Base-by-base conservation (phyloP, 352 stramenopile genomes). In the Globisporangium irregulare region DNA sequence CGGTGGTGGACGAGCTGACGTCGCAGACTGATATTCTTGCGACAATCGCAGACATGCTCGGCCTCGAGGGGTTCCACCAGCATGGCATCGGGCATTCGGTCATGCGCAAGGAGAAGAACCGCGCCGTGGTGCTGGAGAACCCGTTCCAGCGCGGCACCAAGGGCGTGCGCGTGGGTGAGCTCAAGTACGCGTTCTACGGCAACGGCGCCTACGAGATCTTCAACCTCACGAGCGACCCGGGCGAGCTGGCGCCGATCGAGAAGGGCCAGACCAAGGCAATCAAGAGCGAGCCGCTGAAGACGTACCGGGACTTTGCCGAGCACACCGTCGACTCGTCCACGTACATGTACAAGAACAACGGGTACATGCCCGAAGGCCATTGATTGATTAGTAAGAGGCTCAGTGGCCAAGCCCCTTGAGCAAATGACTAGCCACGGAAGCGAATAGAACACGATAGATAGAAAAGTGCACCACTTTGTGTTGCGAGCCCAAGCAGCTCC, bases 1-100 rank as follows among this genome's bases (percentile, higher is more conserved):
- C 41, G 6, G 61, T 73, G 5, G 79, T 91, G 55, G 73, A 81
- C 43, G 77, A 91, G 51, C 59, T 89, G 38, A 82, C 80, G 8
- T 84, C 84, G 74, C 82, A 91, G 71, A 83, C 81, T 15, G 83
- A 91, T 58, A 65, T 91, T 6, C 84, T 91, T 76, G 79, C 81
- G 12, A 91, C 83, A 10, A 82, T 91, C 66, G 83, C 83, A 0
- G 81, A 91, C 48, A 78, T 91, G 18, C 20, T 91, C 1, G 79
- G 81, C 14, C 79, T 91, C 4, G 59, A 86, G 38, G 78, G 78
- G 15, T 67, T 89, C 12, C 70, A 73, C 12, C 82, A 91, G 61
- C 82, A 91, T 50, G 82, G 81, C n/a, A 73, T 85, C 50, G 82
- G 82, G 6, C 82, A 87, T 64, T 88, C 80, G 9, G 86, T 86